Conservation (phyloP, 352 stramenopile genomes). For the Pythium chondricola region DNA sequence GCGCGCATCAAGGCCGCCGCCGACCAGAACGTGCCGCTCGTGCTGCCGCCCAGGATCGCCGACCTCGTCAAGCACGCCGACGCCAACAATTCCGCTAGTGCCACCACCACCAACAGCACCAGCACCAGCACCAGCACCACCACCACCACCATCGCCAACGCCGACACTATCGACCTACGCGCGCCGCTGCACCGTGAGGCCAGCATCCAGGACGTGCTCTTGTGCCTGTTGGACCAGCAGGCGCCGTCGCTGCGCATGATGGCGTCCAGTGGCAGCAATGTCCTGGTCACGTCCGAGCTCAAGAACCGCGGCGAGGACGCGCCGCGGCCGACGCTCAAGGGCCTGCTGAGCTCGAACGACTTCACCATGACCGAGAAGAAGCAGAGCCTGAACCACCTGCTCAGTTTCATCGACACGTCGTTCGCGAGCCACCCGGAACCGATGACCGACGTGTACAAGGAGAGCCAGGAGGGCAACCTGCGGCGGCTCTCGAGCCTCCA, state of each 20-base stretch:
- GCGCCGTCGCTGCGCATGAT: constrained; percentile 38
- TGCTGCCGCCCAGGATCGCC: constrained; percentile 8
- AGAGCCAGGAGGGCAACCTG: constrained; percentile 61
- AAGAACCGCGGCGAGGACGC: constrained; percentile 29
- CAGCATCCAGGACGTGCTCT: constrained; percentile 73
- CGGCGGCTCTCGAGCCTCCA: constrained; percentile 73
- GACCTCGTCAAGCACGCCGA: constrained; percentile 13
- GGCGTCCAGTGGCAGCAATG: constrained; percentile 44
- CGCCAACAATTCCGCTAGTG: not conserved
- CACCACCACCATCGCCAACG: not conserved
- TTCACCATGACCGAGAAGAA: constrained; percentile 86
- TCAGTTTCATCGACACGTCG: constrained; percentile 82
- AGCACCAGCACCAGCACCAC: not conserved
- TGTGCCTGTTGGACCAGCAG: constrained; percentile 69
- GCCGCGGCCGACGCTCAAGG: constrained; percentile 62
- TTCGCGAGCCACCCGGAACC: constrained; percentile 72
- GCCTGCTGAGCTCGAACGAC: constrained; percentile 72
- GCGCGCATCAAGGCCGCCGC: constrained; percentile 43
- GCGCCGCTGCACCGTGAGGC: constrained; percentile 60
- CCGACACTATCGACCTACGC: constrained; percentile 30
- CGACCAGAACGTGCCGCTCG: constrained; percentile 30
- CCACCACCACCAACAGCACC: not conserved
- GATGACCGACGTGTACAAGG: constrained; percentile 77
- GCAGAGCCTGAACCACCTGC: constrained; percentile 68
- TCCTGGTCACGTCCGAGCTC: constrained; percentile 48